A percentile compares a stretch with the other conserved stretches of the same genome.
phyloP scores from a whole-genome alignment of 495 filamentous ascomycete species.

The Choiromyces venosus region DNA sequence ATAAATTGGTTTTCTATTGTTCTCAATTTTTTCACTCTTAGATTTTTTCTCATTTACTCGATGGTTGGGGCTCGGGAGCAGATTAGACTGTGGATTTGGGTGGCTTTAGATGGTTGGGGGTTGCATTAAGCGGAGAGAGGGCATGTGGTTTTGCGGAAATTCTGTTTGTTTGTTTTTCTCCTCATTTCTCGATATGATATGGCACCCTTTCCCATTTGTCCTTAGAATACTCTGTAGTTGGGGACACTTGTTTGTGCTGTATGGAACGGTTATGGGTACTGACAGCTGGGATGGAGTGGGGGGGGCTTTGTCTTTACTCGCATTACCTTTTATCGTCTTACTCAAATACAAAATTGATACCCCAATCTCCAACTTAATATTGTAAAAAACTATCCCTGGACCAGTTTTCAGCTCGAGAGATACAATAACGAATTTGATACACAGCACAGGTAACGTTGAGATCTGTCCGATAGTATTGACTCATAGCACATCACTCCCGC shows the following conservation, averaged over 20 bases:
- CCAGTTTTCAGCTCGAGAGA: not conserved
- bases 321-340: not conserved
- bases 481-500: conserved; percentile 2
- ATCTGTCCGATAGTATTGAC: not conserved
- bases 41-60: not conserved
- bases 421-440: not conserved
- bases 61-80: not conserved
- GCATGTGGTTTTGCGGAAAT: not conserved
- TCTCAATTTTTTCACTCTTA: not conserved
- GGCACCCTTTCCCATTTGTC: not conserved
- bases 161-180: not conserved
- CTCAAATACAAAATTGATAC: not conserved
- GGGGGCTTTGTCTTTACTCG: not conserved
- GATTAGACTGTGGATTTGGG: not conserved
- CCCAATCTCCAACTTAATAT: not conserved
- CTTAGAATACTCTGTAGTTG: not conserved
- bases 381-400: not conserved
- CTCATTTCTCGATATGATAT: conserved; percentile 2
- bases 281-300: not conserved
- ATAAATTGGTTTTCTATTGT: conserved; percentile 5
- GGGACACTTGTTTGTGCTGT: not conserved
- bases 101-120: not conserved
- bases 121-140: not conserved
- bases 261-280: not conserved
- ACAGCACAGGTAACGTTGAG: not conserved